Evolutionary conservation across 2,329 filamentous ascomycete genomes (phyloP).

Genomic region (Penicillium sp.): DNA sequence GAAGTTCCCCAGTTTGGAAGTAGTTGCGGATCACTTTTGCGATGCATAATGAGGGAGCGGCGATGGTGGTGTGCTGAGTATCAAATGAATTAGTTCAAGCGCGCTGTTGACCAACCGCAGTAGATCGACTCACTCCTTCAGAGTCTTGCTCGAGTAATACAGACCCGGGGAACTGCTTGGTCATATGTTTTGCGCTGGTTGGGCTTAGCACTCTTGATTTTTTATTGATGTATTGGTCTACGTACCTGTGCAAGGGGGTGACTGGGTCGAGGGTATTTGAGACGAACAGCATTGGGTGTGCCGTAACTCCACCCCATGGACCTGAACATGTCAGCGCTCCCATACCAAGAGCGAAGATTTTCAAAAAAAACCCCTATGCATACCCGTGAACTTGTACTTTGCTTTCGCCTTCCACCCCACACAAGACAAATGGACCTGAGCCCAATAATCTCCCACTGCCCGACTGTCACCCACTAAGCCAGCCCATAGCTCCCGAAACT

Average conservation of each 20-base stretch:
- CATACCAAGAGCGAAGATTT: too few species aligned
- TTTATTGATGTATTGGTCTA: neutral
- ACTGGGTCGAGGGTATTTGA: slow-evolving; percentile 66
- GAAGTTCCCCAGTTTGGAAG: slow-evolving; percentile 51
- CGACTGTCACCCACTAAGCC: slow-evolving; percentile 34
- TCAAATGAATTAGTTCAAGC: neutral
- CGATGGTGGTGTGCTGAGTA: slow-evolving; percentile 41
- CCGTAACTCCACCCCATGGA: slow-evolving; percentile 39
- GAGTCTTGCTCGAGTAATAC: slow-evolving; percentile 54
- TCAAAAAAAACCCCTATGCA: slow-evolving; percentile 2
- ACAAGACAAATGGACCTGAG: slow-evolving; percentile 44
- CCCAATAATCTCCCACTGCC: slow-evolving; percentile 47
- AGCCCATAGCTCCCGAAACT: slow-evolving; percentile 35
- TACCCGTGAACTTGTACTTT: slow-evolving; percentile 47
- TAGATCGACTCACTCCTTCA: slow-evolving; percentile 44
- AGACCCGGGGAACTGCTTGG: slow-evolving; percentile 50
- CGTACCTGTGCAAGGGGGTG: slow-evolving; percentile 56
- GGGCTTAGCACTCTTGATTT: slow-evolving; percentile 9
- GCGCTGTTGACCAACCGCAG: neutral
- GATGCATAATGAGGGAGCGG: slow-evolving; percentile 47
- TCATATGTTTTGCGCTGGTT: slow-evolving; percentile 46
- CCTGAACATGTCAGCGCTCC: slow-evolving; percentile 22
- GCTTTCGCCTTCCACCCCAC: slow-evolving; percentile 45
- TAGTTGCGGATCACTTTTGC: slow-evolving; percentile 46
- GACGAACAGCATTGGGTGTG: slow-evolving; percentile 63